These are phyloP conservation scores for Gentiana dahurica DNA, from an alignment of 257 asterid genomes.

Conservation along the genomic window DNA sequence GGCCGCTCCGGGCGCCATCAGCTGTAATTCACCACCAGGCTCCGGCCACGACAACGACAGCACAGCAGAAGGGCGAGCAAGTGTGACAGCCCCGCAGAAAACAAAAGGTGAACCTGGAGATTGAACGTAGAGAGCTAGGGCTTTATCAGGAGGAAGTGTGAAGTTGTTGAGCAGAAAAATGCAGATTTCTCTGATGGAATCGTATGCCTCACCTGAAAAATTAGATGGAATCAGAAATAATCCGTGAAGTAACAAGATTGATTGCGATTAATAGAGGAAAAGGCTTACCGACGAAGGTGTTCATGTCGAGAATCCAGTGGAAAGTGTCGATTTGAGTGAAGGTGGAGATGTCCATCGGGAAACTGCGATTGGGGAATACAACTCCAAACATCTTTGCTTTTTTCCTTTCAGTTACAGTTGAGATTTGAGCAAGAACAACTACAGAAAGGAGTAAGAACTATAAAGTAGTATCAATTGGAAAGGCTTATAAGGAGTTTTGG, in stretches of 20 bases:
- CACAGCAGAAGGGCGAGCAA: conserved; percentile 85
- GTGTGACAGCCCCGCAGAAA: conserved; percentile 85
- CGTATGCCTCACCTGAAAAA: conserved; percentile 66
- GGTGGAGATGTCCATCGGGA: conserved; percentile 88
- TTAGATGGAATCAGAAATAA: not conserved
- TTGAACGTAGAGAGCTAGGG: conserved; percentile 85
- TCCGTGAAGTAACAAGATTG: not conserved
- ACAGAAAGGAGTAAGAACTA: not conserved
- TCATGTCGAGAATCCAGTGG: conserved; percentile 96
- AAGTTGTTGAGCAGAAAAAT: conserved; percentile 67
- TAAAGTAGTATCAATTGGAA: not conserved
- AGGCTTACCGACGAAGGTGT: conserved; percentile 62
- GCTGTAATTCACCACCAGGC: conserved; percentile 56
- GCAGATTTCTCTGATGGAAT: conserved; percentile 73
- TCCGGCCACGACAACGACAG: conserved; percentile 88
- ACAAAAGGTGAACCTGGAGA: conserved; percentile 81
- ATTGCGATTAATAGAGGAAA: not conserved
- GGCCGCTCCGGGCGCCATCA: conserved; percentile 47
- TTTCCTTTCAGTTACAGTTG: too few relatives aligned
- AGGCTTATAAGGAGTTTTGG: not conserved
- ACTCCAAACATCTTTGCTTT: conserved; percentile 70
- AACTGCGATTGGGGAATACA: conserved; percentile 87
- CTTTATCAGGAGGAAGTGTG: conserved; percentile 88
- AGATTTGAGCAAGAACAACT: too few relatives aligned
- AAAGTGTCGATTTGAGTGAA: conserved; percentile 86